Conservation (phyloP, 148 eudicot species). For the Rhododendron griersonianum region DNA sequence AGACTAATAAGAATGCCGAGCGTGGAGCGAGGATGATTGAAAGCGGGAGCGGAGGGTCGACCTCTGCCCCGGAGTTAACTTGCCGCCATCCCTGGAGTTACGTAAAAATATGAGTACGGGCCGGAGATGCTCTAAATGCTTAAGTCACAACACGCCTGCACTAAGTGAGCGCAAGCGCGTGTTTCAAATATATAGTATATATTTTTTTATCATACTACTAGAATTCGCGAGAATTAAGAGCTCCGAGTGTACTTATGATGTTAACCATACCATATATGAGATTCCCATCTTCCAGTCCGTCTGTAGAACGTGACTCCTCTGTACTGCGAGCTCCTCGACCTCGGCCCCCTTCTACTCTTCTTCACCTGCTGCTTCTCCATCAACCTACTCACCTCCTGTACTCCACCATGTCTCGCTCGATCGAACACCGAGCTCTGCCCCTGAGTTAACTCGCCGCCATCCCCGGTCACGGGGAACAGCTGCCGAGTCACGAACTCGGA, state of each 20-base stretch:
- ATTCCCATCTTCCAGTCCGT: constrained; percentile 78
- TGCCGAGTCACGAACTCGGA: constrained; percentile 38
- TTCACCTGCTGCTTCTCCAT: constrained; percentile 27
- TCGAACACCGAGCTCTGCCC: background rate
- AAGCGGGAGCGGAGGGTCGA: background rate
- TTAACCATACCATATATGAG: constrained; percentile 46
- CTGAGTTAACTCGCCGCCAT: background rate
- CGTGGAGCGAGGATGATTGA: too few relatives aligned
- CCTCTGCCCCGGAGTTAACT: too few relatives aligned
- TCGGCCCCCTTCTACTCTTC: constrained; percentile 72
- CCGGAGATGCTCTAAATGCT: too few relatives aligned
- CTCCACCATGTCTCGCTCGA: constrained; percentile 11
- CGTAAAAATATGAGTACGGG: too few relatives aligned
- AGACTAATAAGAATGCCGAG: background rate
- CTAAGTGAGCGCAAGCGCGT: too few relatives aligned
- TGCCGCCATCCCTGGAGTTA: too few relatives aligned
- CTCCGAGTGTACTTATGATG: background rate
- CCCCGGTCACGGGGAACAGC: constrained; percentile 37
- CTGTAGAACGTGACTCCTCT: constrained; percentile 70
- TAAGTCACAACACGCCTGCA: too few relatives aligned
- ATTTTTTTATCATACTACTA: too few relatives aligned
- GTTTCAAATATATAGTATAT: too few relatives aligned
- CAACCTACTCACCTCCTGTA: constrained; percentile 13
- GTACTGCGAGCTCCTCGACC: constrained; percentile 67
- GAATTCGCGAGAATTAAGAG: too few relatives aligned